These are phyloP conservation scores for Calamus simplicifolius DNA, from an alignment of 176 grass and related monocot species.

Conservation along the genomic window DNA sequence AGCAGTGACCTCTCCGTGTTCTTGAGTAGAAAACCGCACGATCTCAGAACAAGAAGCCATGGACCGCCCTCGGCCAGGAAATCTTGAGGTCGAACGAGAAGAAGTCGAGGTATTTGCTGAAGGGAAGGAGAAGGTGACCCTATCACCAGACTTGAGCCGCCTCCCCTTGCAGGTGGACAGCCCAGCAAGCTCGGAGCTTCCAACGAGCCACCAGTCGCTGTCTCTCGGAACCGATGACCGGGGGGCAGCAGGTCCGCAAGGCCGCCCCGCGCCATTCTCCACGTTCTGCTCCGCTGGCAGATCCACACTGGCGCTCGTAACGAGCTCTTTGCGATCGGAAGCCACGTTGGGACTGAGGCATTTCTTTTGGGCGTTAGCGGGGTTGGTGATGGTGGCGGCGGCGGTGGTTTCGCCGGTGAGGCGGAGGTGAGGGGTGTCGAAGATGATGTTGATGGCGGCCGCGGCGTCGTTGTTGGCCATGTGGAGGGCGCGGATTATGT, in stretches of 20 bases:
- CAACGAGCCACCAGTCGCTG: constrained; percentile 64
- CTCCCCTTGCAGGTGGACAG: constrained; percentile 87
- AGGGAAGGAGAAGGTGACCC: constrained; percentile 58
- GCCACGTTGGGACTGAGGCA: neutral
- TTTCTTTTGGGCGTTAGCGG: neutral
- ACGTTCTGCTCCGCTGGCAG: neutral
- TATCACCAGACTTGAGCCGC: constrained; percentile 42
- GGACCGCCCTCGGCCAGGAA: constrained; percentile 15
- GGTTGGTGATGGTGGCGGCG: neutral
- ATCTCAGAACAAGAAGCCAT: constrained; percentile 51
- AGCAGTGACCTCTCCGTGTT: constrained; percentile 43
- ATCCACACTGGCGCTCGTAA: neutral
- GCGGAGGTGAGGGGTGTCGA: constrained; percentile 42
- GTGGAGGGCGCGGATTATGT: constrained; percentile 90
- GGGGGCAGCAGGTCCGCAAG: neutral
- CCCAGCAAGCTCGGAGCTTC: constrained; percentile 49
- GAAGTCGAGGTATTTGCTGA: constrained; percentile 19
- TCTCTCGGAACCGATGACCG: constrained; percentile 3
- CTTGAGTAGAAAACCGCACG: constrained; percentile 61
- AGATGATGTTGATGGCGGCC: constrained; percentile 92
- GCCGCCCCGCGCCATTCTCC: neutral
- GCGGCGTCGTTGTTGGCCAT: constrained; percentile 69
- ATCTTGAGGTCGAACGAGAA: constrained; percentile 5
- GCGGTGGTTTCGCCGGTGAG: constrained; percentile 1
- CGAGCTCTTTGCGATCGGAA: neutral